Evolutionary conservation across 805 yeast species (phyloP), one percentile per base, ranked within the genome.

Genomic region (Lachancea quebecensis): DNA sequence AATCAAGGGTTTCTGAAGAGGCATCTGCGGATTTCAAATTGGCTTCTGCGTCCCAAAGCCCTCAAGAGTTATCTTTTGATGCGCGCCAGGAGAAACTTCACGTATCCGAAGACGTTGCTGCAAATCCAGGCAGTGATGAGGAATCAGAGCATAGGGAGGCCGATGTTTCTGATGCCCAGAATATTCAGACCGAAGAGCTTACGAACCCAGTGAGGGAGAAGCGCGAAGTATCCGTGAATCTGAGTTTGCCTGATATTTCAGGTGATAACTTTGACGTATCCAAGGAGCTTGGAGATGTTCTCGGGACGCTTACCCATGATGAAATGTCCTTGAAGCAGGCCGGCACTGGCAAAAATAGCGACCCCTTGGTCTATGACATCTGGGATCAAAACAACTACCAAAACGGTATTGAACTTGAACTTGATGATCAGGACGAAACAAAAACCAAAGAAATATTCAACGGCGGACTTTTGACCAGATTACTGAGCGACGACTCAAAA

Each of bases 281-380:
- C n/a, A 51, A 55, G 6, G 56, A 54, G 25, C 46, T 55, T 10
- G 54, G 47, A 3, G 38, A 41, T 9, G 46, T 46, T 18, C 43
- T 56, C 28, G 49, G 50, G 10, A 43, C 46, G 10, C 35, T 52
- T 10, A 53, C 46, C 29, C 40, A 41, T 17, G 55, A 51, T 29
- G 44, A 48, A 21, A 39, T 42, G 12, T 51, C 57, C 7, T 27
- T 45, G 37, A 38, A 45, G 6, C 21, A 50, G 10, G 38, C 44
- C 2, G 36, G 31, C 9, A 18, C 34, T 25, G 32, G 25, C 31
- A 40, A 11, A n/a, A 37, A 37, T 9, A 27, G 28, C 10, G 31
- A 31, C 17, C 35, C 46, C 4, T 47, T 41, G 1, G 40, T 41
- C 10, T 47, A 48, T 33, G 50, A 50, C 36, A 44, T 52, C 31